A percentile compares a stretch with the other conserved stretches of the same genome.
Evolutionary conservation across 2,329 filamentous ascomycete species (phyloP).

Genomic region (Monosporascus sp.): DNA sequence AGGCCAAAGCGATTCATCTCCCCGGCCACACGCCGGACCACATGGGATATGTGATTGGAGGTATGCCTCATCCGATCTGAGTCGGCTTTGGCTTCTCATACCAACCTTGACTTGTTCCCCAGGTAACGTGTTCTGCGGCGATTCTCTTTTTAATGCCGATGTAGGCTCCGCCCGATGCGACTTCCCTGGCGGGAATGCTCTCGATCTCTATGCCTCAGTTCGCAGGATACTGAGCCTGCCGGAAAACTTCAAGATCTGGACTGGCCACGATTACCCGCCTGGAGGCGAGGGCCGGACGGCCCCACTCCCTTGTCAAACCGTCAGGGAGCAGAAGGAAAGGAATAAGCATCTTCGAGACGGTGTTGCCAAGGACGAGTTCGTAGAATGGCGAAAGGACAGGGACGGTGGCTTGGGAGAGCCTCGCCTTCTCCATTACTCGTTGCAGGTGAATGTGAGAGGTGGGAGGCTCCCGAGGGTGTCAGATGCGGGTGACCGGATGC

Average conservation of each 20-base stretch:
- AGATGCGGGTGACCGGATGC: slow-evolving; percentile 16
- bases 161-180: slow-evolving; percentile 39
- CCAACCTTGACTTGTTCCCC: too few species aligned
- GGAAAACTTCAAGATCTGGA: slow-evolving; percentile 42
- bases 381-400: slow-evolving; percentile 35
- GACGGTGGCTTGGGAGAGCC: slow-evolving; percentile 39
- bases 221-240: slow-evolving; percentile 34
- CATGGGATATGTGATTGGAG: slow-evolving; percentile 50
- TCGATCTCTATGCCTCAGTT: slow-evolving; percentile 37
- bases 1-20: slow-evolving; percentile 44
- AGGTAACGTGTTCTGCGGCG: slow-evolving; percentile 35
- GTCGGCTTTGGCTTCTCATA: too few species aligned
- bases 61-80: slow-evolving; percentile 17
- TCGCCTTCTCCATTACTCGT: slow-evolving; percentile 41
- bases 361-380: slow-evolving; percentile 39
- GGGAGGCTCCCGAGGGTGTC: slow-evolving; percentile 34
- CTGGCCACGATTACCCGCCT: slow-evolving; percentile 50
- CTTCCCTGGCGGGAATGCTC: slow-evolving; percentile 46
- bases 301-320: slow-evolving; percentile 37
- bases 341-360: slow-evolving; percentile 41
- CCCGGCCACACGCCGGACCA: slow-evolving; percentile 59
- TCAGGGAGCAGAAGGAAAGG: slow-evolving; percentile 36
- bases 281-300: slow-evolving; percentile 15
- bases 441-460: slow-evolving; percentile 49
- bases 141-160: slow-evolving; percentile 36